These are phyloP conservation scores for Sarocladium strictum DNA, from an alignment of 2,329 filamentous ascomycete species.

Conservation along the genomic window DNA sequence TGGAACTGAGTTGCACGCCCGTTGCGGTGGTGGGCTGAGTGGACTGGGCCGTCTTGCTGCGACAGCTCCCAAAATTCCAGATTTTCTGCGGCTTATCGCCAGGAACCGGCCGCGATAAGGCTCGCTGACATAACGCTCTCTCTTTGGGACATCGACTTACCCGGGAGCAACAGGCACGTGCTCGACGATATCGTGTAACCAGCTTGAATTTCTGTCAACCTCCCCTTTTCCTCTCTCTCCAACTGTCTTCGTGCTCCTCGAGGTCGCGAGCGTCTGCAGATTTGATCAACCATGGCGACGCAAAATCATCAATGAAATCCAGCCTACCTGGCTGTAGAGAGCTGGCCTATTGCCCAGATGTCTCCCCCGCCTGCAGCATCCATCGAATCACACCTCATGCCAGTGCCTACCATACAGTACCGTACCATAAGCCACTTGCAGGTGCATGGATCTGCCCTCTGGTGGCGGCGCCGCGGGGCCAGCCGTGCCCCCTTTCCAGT, in stretches of 20 bases:
- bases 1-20: neutral
- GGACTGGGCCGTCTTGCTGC: neutral
- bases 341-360: neutral
- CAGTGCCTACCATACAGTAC: neutral
- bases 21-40: neutral
- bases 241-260: neutral
- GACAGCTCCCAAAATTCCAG: slow-evolving; percentile 8
- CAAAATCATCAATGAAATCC: neutral
- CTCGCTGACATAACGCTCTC: neutral
- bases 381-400: neutral
- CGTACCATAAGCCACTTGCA: neutral
- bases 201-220: neutral
- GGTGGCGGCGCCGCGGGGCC: slow-evolving; percentile 4
- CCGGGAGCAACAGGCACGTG: neutral
- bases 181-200: neutral
- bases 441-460: neutral
- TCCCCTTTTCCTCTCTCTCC: neutral
- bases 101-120: neutral
- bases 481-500: neutral
- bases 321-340: neutral
- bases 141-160: neutral
- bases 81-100: slow-evolving; percentile 7
- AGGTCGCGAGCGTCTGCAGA: neutral
- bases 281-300: neutral
- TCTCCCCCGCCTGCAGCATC: neutral